phyloP scores from a whole-genome alignment of 305 asterid species.

The Ilex paraguariensis region DNA sequence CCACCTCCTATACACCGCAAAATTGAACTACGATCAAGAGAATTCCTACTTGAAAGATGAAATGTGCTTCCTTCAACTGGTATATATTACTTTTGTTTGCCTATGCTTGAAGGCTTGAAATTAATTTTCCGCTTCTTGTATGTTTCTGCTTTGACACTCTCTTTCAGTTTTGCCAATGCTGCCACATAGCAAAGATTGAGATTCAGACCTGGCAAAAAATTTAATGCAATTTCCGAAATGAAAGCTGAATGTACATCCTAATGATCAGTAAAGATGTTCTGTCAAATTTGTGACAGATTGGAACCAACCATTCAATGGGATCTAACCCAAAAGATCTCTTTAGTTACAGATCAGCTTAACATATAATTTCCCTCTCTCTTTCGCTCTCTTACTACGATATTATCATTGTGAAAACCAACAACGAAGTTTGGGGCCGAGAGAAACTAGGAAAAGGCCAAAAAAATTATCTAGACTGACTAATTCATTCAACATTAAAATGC shows the following conservation, averaged over 20 bases:
- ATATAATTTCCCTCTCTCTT: no score
- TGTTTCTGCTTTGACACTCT: constrained; percentile 50
- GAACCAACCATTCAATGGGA: neutral
- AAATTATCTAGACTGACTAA: no score
- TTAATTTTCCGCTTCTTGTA: constrained; percentile 33
- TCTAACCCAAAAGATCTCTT: neutral
- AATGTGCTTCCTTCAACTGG: neutral
- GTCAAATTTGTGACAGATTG: neutral
- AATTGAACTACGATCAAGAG: neutral
- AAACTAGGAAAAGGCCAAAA: no score
- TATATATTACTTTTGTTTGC: constrained; percentile 14
- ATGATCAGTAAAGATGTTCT: neutral
- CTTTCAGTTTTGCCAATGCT: constrained; percentile 76
- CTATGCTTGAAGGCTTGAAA: constrained; percentile 16
- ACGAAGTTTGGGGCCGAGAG: no score
- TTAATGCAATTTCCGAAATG: neutral
- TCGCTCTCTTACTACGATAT: no score
- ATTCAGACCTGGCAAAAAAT: neutral
- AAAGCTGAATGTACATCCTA: neutral
- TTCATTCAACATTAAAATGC: no score
- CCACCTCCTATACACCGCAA: neutral
- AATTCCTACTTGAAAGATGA: neutral
- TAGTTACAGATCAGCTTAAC: neutral
- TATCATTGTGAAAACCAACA: no score
- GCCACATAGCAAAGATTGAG: constrained; percentile 18